Percentiles rank a stretch among this genome's conserved stretches.
Evolutionary conservation across 2,329 filamentous ascomycete species (phyloP).

Genomic region (Dothistroma septosporum): DNA sequence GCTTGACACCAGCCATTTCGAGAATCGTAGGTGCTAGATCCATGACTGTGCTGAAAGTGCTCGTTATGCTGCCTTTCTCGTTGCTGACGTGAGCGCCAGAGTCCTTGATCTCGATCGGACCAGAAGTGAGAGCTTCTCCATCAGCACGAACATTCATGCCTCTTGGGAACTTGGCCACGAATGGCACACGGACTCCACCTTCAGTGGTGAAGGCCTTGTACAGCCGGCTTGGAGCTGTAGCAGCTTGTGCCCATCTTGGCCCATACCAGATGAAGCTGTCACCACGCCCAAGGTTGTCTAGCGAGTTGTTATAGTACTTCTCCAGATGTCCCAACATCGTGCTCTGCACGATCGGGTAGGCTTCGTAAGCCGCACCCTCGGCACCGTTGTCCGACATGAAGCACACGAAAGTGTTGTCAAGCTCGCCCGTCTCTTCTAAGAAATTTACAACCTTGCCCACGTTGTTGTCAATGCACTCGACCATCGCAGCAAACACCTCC

Average conservation of each 20-base stretch:
- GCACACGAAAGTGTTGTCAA: slow-evolving; percentile 61
- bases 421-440: slow-evolving; percentile 53
- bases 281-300: slow-evolving; percentile 56
- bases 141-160: slow-evolving; percentile 15
- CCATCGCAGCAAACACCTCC: slow-evolving; percentile 63
- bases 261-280: slow-evolving; percentile 61
- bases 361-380: slow-evolving; percentile 57
- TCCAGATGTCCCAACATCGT: slow-evolving; percentile 52
- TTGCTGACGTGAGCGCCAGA: slow-evolving; percentile 21
- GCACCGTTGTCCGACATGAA: slow-evolving; percentile 63
- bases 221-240: slow-evolving; percentile 48
- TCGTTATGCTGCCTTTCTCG: slow-evolving; percentile 40
- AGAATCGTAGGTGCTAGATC: slow-evolving; percentile 43
- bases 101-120: slow-evolving; percentile 43
- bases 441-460: slow-evolving; percentile 58
- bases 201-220: slow-evolving; percentile 48
- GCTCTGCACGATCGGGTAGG: slow-evolving; percentile 54
- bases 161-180: slow-evolving; percentile 42
- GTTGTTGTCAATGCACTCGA: slow-evolving; percentile 58
- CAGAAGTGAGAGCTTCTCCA: slow-evolving; percentile 37
- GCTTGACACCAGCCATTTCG: slow-evolving; percentile 47
- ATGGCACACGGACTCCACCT: slow-evolving; percentile 52
- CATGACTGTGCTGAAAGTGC: slow-evolving; percentile 49
- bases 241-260: slow-evolving; percentile 53
- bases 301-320: slow-evolving; percentile 55